Percentiles rank a stretch among this genome's conserved stretches.
phyloP scores from a whole-genome alignment of 1,284 basidiomycete genomes.

The Fomitopsis pinicola region DNA sequence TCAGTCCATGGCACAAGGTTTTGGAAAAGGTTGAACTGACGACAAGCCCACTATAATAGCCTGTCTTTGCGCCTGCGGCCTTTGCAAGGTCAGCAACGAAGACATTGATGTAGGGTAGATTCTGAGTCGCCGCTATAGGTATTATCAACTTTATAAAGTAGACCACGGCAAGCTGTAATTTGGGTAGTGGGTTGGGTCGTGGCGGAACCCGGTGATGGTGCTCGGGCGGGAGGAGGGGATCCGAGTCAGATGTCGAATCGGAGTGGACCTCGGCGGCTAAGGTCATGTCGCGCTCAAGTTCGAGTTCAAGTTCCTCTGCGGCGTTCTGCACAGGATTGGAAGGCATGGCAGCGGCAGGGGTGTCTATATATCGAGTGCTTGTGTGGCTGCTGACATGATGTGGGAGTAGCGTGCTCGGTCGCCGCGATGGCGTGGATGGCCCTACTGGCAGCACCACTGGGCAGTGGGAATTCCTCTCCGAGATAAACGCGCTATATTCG shows the following conservation, averaged over 20 bases:
- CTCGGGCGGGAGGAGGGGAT: background rate
- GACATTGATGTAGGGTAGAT: conserved; percentile 34
- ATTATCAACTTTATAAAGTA: conserved; percentile 28
- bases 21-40: conserved; percentile 10
- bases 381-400: background rate
- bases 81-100: conserved; percentile 29
- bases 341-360: background rate
- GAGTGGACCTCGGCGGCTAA: background rate
- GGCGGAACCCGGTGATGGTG: background rate
- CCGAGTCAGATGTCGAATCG: conserved; percentile 1
- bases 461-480: background rate
- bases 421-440: conserved; percentile 3
- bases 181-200: conserved; percentile 22
- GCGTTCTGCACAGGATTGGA: no score
- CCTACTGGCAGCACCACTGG: background rate
- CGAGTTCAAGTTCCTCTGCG: background rate
- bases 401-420: conserved; percentile 1
- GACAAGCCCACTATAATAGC: conserved; percentile 31
- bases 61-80: conserved; percentile 25
- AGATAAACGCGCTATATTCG: background rate
- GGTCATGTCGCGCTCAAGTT: background rate
- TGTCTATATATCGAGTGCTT: background rate
- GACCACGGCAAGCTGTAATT: conserved; percentile 25
- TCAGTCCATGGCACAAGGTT: background rate
- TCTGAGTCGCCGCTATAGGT: conserved; percentile 24